Evolutionary conservation across 169 alveolate species (phyloP).

Genomic region (Plasmodium billcollinsi): DNA sequence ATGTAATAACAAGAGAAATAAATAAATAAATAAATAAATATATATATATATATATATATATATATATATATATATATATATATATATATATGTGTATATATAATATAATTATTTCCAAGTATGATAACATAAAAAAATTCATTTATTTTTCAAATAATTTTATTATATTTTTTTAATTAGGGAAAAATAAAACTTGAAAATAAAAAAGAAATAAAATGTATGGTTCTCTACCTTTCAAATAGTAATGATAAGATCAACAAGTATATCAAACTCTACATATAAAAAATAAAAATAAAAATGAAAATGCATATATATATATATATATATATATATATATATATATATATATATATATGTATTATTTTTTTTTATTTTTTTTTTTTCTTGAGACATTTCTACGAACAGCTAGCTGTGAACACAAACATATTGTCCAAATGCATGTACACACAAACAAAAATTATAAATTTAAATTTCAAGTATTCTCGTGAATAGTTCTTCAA

Average conservation of each 20-base stretch:
- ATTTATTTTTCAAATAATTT: background rate
- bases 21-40: background rate
- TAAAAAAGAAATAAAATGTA: conserved; percentile 47
- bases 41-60: background rate
- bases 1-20: conserved; percentile 12
- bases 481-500: conserved; percentile 12
- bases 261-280: background rate
- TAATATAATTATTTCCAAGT: background rate
- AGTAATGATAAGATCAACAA: background rate
- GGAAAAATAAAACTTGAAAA: conserved; percentile 36
- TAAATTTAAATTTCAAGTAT: conserved; percentile 6
- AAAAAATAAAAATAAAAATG: background rate
- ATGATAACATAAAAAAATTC: background rate
- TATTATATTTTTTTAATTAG: conserved; percentile 3
- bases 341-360: background rate
- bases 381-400: conserved; percentile 8
- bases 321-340: no score
- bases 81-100: no score
- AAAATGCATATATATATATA: background rate
- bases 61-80: background rate
- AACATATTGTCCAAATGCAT: conserved; percentile 20
- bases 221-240: conserved; percentile 25
- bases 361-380: background rate
- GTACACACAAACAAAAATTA: conserved; percentile 32
- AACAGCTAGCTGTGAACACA: conserved; percentile 29